A percentile compares a stretch with the other conserved stretches of the same genome.
Evolutionary conservation across 352 stramenopile species (phyloP).

Genomic region (Globisporangium mamillatum): DNA sequence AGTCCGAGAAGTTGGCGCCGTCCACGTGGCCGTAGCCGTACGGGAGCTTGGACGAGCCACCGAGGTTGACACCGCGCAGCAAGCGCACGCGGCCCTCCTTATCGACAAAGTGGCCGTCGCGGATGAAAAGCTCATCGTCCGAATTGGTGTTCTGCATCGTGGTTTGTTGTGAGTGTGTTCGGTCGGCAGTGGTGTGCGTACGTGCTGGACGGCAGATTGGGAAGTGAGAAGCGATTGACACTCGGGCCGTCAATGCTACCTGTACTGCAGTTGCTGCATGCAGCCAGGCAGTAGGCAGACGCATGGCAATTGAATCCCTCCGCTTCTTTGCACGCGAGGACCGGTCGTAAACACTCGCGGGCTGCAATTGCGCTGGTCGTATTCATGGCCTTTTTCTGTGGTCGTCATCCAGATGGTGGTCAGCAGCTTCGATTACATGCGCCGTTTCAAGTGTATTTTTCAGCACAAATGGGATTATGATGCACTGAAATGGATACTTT

Average conservation of each 20-base stretch:
- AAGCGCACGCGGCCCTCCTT: slow-evolving; percentile 63
- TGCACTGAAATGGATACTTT: slow-evolving; percentile 3
- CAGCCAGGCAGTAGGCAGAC: too few species aligned
- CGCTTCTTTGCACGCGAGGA: background rate
- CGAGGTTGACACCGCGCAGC: slow-evolving; percentile 86
- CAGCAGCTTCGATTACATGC: background rate
- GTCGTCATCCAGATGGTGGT: background rate
- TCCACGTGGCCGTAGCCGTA: slow-evolving; percentile 52
- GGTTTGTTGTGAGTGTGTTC: background rate
- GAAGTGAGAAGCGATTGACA: background rate
- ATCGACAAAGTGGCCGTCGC: slow-evolving; percentile 80
- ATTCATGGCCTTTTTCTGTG: background rate
- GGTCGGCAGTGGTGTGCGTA: background rate
- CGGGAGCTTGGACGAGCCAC: slow-evolving; percentile 87
- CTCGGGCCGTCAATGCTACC: too few species aligned
- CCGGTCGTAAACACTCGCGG: background rate
- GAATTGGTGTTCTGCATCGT: slow-evolving; percentile 5
- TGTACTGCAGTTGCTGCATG: too few species aligned
- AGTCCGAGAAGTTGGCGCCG: slow-evolving; percentile 20
- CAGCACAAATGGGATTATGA: background rate
- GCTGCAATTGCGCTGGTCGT: slow-evolving; percentile 9
- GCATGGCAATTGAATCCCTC: background rate
- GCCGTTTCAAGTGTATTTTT: background rate
- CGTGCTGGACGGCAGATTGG: background rate
- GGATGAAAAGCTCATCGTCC: slow-evolving; percentile 34